These are phyloP conservation scores for Cystobasidium tubakii DNA, from an alignment of 768 basidiomycete species.

Conservation along the genomic window DNA sequence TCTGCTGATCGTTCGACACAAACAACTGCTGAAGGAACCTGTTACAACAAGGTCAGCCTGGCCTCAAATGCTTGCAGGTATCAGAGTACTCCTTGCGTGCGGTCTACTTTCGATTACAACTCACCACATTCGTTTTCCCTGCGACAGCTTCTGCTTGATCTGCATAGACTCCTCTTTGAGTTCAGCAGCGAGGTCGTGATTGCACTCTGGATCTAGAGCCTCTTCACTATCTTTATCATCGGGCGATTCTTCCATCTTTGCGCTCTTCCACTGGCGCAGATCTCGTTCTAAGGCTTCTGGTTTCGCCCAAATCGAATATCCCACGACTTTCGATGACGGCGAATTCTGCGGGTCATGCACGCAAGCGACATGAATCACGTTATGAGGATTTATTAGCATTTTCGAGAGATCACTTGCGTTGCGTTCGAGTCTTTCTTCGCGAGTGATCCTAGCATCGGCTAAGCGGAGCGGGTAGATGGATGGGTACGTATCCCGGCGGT, in stretches of 20 bases:
- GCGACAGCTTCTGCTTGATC: background rate
- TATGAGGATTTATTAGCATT: background rate
- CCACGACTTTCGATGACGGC: background rate
- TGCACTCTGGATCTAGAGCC: constrained; percentile 9
- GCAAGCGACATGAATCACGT: constrained; percentile 1
- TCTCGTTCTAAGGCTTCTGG: constrained; percentile 9
- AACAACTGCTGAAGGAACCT: constrained; percentile 31
- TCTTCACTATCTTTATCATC: background rate
- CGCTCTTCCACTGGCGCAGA: background rate
- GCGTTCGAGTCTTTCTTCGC: constrained; percentile 2
- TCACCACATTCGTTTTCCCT: constrained; percentile 1
- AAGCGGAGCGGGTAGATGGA: constrained; percentile 18
- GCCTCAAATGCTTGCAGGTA: background rate
- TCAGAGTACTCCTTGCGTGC: too few species aligned
- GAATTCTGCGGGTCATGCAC: background rate
- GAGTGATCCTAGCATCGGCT: background rate
- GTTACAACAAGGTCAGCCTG: background rate
- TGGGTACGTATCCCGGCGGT: constrained; percentile 19
- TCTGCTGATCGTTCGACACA: background rate
- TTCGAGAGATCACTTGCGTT: background rate
- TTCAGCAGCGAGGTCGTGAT: constrained; percentile 2
- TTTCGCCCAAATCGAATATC: constrained; percentile 19
- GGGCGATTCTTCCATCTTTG: background rate
- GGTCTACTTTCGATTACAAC: too few species aligned
- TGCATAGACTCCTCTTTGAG: constrained; percentile 6